Evolutionary conservation across 371 early-diverging fungal genomes (phyloP).

Genomic region (Rhizomucor pusillus): DNA sequence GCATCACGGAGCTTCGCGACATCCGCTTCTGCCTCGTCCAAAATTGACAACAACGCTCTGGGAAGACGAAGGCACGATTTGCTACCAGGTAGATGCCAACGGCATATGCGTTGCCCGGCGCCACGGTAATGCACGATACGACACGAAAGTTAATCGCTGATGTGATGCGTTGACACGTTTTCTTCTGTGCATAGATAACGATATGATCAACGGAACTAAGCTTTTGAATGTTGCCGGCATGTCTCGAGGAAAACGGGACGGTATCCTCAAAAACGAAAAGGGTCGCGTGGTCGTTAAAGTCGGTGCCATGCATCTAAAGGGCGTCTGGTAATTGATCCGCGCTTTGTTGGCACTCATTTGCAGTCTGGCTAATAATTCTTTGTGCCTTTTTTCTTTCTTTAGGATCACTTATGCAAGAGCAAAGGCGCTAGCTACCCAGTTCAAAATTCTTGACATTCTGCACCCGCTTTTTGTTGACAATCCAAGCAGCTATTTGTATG

Average conservation of each 20-base stretch:
- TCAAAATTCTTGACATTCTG: slow-evolving; percentile 64
- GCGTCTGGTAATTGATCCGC: slow-evolving; percentile 80
- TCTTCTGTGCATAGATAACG: slow-evolving; percentile 52
- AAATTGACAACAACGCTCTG: slow-evolving; percentile 74
- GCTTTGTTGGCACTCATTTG: background rate
- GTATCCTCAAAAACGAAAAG: slow-evolving; percentile 83
- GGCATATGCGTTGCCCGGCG: slow-evolving; percentile 79
- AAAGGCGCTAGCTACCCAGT: slow-evolving; percentile 62
- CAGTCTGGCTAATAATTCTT: background rate
- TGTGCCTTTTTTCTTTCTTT: background rate
- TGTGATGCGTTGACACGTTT: background rate
- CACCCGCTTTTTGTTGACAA: slow-evolving; percentile 78
- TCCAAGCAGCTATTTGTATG: slow-evolving; percentile 46
- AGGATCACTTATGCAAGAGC: slow-evolving; percentile 76
- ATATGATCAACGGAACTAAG: slow-evolving; percentile 87
- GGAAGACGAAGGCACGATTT: slow-evolving; percentile 81
- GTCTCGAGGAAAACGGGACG: no score
- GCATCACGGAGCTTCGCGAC: background rate
- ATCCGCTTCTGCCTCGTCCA: slow-evolving; percentile 37
- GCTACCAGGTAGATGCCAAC: slow-evolving; percentile 77
- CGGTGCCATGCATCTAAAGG: slow-evolving; percentile 87
- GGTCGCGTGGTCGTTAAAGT: slow-evolving; percentile 82
- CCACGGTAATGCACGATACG: slow-evolving; percentile 50
- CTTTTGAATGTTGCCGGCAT: slow-evolving; percentile 80
- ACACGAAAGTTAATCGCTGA: background rate